These are phyloP conservation scores for Sporothrix brunneoviolacea DNA, from an alignment of 2,329 filamentous ascomycete genomes.

Conservation along the genomic window DNA sequence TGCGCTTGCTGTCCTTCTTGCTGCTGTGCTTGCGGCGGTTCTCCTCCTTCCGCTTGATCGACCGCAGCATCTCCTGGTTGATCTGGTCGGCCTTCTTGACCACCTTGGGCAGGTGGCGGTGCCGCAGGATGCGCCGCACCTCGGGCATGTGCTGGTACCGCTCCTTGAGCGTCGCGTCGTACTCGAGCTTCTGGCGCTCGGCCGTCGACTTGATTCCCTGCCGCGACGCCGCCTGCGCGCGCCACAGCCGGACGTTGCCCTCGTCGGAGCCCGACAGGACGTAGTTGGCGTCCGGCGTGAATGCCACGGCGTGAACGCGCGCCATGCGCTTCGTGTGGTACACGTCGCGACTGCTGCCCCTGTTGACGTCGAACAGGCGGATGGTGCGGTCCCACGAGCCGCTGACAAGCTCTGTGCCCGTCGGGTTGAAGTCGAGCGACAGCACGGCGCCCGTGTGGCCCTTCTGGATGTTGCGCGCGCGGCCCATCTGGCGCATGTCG, in stretches of 20 bases:
- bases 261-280: slow-evolving; percentile 88
- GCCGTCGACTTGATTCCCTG: slow-evolving; percentile 79
- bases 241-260: slow-evolving; percentile 81
- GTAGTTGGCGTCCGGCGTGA: slow-evolving; percentile 80
- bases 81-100: slow-evolving; percentile 96
- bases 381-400: slow-evolving; percentile 86
- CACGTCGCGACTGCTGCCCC: slow-evolving; percentile 82
- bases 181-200: slow-evolving; percentile 83
- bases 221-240: slow-evolving; percentile 74
- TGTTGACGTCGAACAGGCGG: slow-evolving; percentile 72
- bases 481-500: slow-evolving; percentile 61
- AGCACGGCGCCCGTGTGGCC: slow-evolving; percentile 63
- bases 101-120: slow-evolving; percentile 84
- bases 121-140: slow-evolving; percentile 80
- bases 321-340: slow-evolving; percentile 99
- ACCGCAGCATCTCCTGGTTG: slow-evolving; percentile 79
- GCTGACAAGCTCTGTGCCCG: slow-evolving; percentile 85
- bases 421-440: slow-evolving; percentile 93
- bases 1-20: slow-evolving; percentile 62
- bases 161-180: slow-evolving; percentile 76
- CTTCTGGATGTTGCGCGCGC: slow-evolving; percentile 22
- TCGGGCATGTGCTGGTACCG: slow-evolving; percentile 95
- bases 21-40: slow-evolving; percentile 88
- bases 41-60: slow-evolving; percentile 86
- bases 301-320: slow-evolving; percentile 53